Evolutionary conservation across 108 stramenopile species (phyloP), one percentile per base, ranked within the genome.

Genomic region (Pseudonitzschia pungens): DNA sequence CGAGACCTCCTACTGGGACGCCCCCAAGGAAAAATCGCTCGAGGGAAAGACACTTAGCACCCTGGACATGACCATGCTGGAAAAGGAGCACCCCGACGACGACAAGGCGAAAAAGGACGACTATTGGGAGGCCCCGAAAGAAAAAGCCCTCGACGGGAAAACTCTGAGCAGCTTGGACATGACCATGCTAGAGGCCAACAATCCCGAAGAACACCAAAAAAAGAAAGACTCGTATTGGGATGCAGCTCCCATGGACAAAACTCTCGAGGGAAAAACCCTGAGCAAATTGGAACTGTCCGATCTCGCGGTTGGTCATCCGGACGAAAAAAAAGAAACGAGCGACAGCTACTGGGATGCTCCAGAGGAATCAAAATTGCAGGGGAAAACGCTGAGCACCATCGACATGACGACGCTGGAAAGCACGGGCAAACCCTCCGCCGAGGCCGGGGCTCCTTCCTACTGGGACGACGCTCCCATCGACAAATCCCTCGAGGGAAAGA

Each of bases 281-380:
- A 62, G 60, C 36, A 62, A 26, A 9, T 20, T 62, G n/a, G 60
- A 62, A 20, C 15, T 62, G 33, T 33, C 60, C 20, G 18, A 24
- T 5, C 32, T 62, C 33, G 33, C 36, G 29, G 4, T 18, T 20
- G 40, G 31, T 15, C 60, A 62, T 15, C 60, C 60, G n/a, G 60
- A 62, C 32, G 60, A 62, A 62, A 62, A 62, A 29, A 62, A 62
- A 40, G 33, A 62, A 41, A 36, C 36, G 33, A 33, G n/a, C 29
- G 36, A 24, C 33, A 62, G 29, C 26, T 69, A 69, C 53, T 69
- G 69, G 69, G 69, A 69, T 20, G 69, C 52, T 41, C 69, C 69
- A 29, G 53, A 28, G 53, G 69, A 69, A 11, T 3, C 28, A 12
- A 55, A 53, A 24, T 22, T 69, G 18, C 27, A 69, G 48, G 69